Evolutionary conservation across 352 stramenopile species (phyloP).

Genomic region (Elongisporangium undulatum): DNA sequence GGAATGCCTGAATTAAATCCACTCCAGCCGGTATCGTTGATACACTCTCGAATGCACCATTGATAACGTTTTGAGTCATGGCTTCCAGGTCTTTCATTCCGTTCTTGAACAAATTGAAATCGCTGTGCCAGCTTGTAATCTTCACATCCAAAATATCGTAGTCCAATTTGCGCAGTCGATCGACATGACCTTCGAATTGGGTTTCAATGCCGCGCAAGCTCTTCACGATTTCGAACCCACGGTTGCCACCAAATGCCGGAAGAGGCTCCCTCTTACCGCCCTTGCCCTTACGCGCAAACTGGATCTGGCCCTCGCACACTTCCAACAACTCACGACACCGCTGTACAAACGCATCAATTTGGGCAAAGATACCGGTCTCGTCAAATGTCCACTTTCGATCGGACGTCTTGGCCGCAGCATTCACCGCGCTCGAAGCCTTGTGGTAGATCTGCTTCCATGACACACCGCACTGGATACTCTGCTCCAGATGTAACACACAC

Average conservation of each 20-base stretch:
- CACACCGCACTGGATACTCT: slow-evolving; percentile 91
- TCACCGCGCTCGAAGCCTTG: slow-evolving; percentile 54
- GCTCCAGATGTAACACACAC: slow-evolving; percentile 86
- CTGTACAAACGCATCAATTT: slow-evolving; percentile 96
- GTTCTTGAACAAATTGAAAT: slow-evolving; percentile 96
- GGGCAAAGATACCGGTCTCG: slow-evolving; percentile 93
- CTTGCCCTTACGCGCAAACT: slow-evolving; percentile 90
- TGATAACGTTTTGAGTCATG: slow-evolving; percentile 96
- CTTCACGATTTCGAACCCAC: slow-evolving; percentile 91
- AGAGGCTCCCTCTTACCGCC: slow-evolving; percentile 55
- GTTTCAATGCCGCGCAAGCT: slow-evolving; percentile 90
- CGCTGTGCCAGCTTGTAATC: slow-evolving; percentile 92
- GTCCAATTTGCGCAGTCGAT: slow-evolving; percentile 85
- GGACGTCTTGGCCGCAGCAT: slow-evolving; percentile 32
- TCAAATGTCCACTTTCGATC: slow-evolving; percentile 90
- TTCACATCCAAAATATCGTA: slow-evolving; percentile 96
- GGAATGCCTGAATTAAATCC: slow-evolving; percentile 92
- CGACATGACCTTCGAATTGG: slow-evolving; percentile 90
- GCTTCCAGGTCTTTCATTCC: slow-evolving; percentile 95
- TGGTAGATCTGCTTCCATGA: slow-evolving; percentile 91
- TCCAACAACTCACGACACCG: slow-evolving; percentile 93
- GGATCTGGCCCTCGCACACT: slow-evolving; percentile 94
- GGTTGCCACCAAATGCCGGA: slow-evolving; percentile 91
- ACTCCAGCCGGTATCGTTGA: slow-evolving; percentile 86
- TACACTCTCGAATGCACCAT: slow-evolving; percentile 91